Conservation (phyloP, 192 early-diverging fungal species). For the Phlyctochytrium planicorne region DNA sequence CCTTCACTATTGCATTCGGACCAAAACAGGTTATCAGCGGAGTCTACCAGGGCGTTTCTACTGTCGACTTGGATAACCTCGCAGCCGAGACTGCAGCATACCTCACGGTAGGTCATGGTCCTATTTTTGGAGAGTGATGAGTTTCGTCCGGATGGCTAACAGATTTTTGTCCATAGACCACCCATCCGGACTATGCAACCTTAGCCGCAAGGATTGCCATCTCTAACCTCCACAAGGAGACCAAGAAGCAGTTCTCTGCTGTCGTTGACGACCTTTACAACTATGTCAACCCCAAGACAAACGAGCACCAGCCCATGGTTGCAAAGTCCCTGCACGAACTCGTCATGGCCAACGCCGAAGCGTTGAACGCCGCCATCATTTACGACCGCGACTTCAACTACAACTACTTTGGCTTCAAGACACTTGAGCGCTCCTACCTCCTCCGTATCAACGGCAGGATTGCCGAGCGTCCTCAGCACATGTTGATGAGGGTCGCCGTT, state of each 20-base stretch:
- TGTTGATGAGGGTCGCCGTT: constrained; percentile 97
- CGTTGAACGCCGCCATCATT: constrained; percentile 92
- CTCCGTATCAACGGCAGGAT: constrained; percentile 82
- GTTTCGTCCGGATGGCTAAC: background rate
- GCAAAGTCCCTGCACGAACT: constrained; percentile 69
- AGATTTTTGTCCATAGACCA: constrained; percentile 52
- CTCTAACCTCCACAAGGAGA: constrained; percentile 81
- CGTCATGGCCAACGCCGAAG: constrained; percentile 72
- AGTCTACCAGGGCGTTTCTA: constrained; percentile 96
- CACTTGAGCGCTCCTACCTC: constrained; percentile 93
- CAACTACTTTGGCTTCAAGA: constrained; percentile 99
- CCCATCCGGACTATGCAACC: constrained; percentile 94
- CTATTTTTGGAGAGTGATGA: background rate
- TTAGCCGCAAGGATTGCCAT: constrained; percentile 95
- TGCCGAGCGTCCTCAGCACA: constrained; percentile 94
- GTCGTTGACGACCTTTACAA: constrained; percentile 83
- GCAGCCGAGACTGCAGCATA: constrained; percentile 87
- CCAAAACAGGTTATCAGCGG: constrained; percentile 75
- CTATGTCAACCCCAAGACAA: constrained; percentile 89
- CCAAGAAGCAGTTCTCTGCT: constrained; percentile 72
- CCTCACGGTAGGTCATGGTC: constrained; percentile 42
- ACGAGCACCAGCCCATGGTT: constrained; percentile 87
- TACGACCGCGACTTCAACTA: constrained; percentile 98
- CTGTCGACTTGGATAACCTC: constrained; percentile 94
- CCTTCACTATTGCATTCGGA: background rate